Base-by-base conservation (phyloP, 805 yeast species). In the Kodamaea leandrae region DNA sequence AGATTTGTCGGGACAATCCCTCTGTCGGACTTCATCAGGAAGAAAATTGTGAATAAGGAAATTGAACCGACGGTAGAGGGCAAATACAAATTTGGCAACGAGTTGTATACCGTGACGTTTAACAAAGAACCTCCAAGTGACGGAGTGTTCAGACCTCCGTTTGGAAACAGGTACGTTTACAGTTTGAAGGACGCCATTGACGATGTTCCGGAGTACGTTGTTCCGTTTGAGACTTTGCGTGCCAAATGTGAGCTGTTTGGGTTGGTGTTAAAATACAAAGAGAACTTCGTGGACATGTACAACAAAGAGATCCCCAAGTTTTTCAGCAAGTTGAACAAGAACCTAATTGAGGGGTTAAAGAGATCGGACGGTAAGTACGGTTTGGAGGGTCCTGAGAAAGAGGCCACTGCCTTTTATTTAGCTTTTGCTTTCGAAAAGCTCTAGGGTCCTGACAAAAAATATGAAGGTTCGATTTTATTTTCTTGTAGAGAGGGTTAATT, bases 191-290 rank as follows among this genome's bases (percentile, higher is more conserved):
- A 93, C 65, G 99, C 99, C 0, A 91, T 93, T 36, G 96, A 88
- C 47, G 83, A 93, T 53, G 96, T 93, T 17, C 98, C 98, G 0
- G 99, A 93, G 57, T 93, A 85, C 55, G 95, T 93, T 4, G 96
- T 93, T 5, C 98, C 97, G 1, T 89, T 93, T 62, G 97, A 91
- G 54, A 77, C 82, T 1, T 77, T 93, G 43, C 74, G 96, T 60
- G 78, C 83, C 42, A 64, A 91, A 41, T 95, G 96, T 32, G 87
- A 83, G 55, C 95, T 88, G 44, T 86, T 80, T 59, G 87, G 87
- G 10, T 63, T 91, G 47, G 83, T 80, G 42, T 64, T 93, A 44
- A 75, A 82, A 44, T 78, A 78, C 51, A 82, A 82, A 54, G 81
- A 81, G 69, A 82, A 86, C 39, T 91, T 93, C 52, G 76, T 83